Evolutionary conservation across 1,139 yeast genomes (phyloP).

Genomic region (Sugiyamaella neomexicana): DNA sequence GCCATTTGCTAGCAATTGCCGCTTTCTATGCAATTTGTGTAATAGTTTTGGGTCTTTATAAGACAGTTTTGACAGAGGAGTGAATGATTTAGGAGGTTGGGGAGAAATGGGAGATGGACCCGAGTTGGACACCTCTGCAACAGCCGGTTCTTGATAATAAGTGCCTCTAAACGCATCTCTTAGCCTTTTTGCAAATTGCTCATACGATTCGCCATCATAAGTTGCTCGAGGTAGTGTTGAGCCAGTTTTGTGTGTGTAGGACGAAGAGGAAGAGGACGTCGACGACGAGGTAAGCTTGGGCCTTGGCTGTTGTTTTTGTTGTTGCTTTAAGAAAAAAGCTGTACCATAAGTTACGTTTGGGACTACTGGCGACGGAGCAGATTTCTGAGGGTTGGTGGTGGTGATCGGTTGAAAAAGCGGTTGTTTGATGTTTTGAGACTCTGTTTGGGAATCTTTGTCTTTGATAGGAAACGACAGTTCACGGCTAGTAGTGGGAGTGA

Average conservation of each 20-base stretch:
- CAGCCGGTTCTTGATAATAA: constrained; percentile 14
- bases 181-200: constrained; percentile 20
- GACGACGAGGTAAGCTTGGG: not conserved
- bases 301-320: constrained; percentile 1
- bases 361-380: constrained; percentile 8
- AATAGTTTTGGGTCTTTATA: constrained; percentile 13
- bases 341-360: constrained; percentile 26
- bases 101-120: not conserved
- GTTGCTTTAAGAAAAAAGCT: constrained; percentile 17
- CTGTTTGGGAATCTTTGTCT: not conserved
- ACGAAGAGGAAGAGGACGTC: too few relatives aligned
- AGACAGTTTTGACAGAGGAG: constrained; percentile 15
- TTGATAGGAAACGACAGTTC: constrained; percentile 1
- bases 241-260: too few relatives aligned
- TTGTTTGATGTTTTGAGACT: constrained; percentile 3
- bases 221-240: not conserved
- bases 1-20: constrained; percentile 8
- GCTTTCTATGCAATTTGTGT: constrained; percentile 13
- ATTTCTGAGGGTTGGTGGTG: not conserved
- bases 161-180: constrained; percentile 23
- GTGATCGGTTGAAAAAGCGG: constrained; percentile 6
- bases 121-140: not conserved
- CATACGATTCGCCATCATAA: constrained; percentile 12
- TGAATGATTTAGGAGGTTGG: constrained; percentile 4
- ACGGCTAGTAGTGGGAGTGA: constrained; percentile 18